Evolutionary conservation across 2,329 filamentous ascomycete species (phyloP).

Genomic region (Pezicula radicicola): DNA sequence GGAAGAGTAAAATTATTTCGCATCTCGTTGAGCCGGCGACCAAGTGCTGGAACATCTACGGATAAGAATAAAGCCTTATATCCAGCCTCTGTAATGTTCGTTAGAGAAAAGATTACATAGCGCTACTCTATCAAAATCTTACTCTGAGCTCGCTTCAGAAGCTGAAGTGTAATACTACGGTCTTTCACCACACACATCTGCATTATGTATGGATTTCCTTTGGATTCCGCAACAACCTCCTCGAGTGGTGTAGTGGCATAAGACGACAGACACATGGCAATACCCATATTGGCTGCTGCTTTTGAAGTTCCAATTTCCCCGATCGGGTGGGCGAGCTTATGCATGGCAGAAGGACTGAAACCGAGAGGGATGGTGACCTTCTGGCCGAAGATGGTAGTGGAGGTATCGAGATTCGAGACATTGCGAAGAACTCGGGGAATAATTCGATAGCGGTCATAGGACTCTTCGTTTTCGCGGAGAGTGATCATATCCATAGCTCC

Average conservation of each 20-base stretch:
- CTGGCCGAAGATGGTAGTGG: slow-evolving; percentile 4
- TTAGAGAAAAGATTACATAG: background rate
- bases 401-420: slow-evolving; percentile 3
- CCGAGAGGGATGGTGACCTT: slow-evolving; percentile 48
- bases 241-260: slow-evolving; percentile 4
- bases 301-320: slow-evolving; percentile 51
- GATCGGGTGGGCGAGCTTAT: slow-evolving; percentile 54
- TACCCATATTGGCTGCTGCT: slow-evolving; percentile 46
- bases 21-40: slow-evolving; percentile 1
- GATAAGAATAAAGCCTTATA: slow-evolving; percentile 13
- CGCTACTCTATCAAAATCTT: background rate
- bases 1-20: background rate
- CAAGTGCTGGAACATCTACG: slow-evolving; percentile 11
- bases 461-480: slow-evolving; percentile 47
- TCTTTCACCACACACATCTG: slow-evolving; percentile 4
- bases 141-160: slow-evolving; percentile 2
- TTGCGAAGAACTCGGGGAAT: slow-evolving; percentile 15
- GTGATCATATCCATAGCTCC: slow-evolving; percentile 4
- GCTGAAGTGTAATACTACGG: slow-evolving; percentile 2
- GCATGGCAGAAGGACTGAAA: slow-evolving; percentile 59
- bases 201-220: slow-evolving; percentile 5
- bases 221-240: slow-evolving; percentile 1
- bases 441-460: slow-evolving; percentile 47
- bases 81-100: slow-evolving; percentile 4
- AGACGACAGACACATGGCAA: slow-evolving; percentile 4